Conservation (phyloP, 2,329 filamentous ascomycete genomes). For the Trichophaea hybrida region DNA sequence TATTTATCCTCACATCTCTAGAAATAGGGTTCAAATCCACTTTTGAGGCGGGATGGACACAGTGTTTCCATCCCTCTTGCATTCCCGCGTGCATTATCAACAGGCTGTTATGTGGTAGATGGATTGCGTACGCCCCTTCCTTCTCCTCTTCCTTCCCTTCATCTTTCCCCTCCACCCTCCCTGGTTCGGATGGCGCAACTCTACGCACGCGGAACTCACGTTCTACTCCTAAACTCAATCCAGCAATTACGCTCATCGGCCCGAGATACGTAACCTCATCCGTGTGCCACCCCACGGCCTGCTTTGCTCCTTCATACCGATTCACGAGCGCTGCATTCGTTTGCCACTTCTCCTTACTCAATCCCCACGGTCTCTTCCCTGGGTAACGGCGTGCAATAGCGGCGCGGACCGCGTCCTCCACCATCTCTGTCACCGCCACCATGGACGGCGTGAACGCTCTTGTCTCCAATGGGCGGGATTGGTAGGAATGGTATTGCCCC, state of each 20-base stretch:
- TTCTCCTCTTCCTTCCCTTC: slow-evolving; percentile 29
- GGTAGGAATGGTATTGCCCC: slow-evolving; percentile 36
- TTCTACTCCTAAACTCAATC: slow-evolving; percentile 78
- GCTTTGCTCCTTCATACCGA: slow-evolving; percentile 67
- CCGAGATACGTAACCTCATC: slow-evolving; percentile 91
- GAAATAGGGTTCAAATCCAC: slow-evolving; percentile 77
- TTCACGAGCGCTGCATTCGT: slow-evolving; percentile 92
- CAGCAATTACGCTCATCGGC: slow-evolving; percentile 75
- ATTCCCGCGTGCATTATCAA: slow-evolving; percentile 95
- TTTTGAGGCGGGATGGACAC: slow-evolving; percentile 56
- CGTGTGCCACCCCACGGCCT: slow-evolving; percentile 82
- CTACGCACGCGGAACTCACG: slow-evolving; percentile 79
- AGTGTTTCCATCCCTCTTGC: slow-evolving; percentile 94
- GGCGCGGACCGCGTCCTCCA: slow-evolving; percentile 62
- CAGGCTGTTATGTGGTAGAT: slow-evolving; percentile 85
- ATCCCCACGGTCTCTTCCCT: slow-evolving; percentile 43
- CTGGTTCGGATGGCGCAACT: slow-evolving; percentile 42
- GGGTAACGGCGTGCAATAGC: slow-evolving; percentile 53
- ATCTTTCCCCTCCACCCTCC: slow-evolving; percentile 17
- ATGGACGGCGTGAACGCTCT: slow-evolving; percentile 70
- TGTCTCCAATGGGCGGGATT: slow-evolving; percentile 45
- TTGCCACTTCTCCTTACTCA: slow-evolving; percentile 45
- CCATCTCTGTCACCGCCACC: slow-evolving; percentile 50
- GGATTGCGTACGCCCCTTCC: slow-evolving; percentile 78
- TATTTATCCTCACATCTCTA: slow-evolving; percentile 69